A percentile compares a stretch with the other conserved stretches of the same genome.
phyloP scores from a whole-genome alignment of 1,139 yeast species.

The Ashbya aceris region DNA sequence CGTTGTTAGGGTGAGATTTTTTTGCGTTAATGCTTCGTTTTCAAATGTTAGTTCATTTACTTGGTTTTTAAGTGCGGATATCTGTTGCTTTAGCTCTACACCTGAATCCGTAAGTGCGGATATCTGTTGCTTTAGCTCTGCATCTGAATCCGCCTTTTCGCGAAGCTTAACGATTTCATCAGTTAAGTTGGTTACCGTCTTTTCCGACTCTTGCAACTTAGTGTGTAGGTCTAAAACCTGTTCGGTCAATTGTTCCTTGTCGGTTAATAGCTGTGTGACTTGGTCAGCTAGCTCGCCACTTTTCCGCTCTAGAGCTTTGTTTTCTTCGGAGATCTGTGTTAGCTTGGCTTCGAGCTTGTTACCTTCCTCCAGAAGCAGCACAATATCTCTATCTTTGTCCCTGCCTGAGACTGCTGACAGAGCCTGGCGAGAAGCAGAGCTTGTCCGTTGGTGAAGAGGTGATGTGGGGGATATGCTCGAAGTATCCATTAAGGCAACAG shows the following conservation, averaged over 20 bases:
- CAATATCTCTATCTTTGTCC: slow-evolving; percentile 32
- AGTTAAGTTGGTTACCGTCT: slow-evolving; percentile 9
- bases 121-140: not conserved
- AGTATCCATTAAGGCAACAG: not conserved
- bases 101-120: not conserved
- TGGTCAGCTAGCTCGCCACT: slow-evolving; percentile 19
- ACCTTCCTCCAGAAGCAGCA: slow-evolving; percentile 33
- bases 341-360: slow-evolving; percentile 36
- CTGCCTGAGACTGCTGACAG: slow-evolving; percentile 8
- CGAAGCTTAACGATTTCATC: not conserved
- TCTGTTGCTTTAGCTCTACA: not conserved
- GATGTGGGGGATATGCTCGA: not conserved
- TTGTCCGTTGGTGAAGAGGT: not conserved
- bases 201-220: slow-evolving; percentile 12
- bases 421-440: not conserved
- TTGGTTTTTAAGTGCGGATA: not conserved
- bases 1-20: not conserved
- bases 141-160: not conserved
- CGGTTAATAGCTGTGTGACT: slow-evolving; percentile 11
- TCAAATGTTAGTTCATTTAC: slow-evolving; percentile 23
- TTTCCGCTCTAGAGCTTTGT: slow-evolving; percentile 19
- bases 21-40: slow-evolving; percentile 27
- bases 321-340: slow-evolving; percentile 29
- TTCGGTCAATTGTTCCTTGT: slow-evolving; percentile 12
- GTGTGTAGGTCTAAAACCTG: slow-evolving; percentile 14